Evolutionary conservation across 441 rosid genomes (phyloP).

Genomic region (Eruca vesicaria): DNA sequence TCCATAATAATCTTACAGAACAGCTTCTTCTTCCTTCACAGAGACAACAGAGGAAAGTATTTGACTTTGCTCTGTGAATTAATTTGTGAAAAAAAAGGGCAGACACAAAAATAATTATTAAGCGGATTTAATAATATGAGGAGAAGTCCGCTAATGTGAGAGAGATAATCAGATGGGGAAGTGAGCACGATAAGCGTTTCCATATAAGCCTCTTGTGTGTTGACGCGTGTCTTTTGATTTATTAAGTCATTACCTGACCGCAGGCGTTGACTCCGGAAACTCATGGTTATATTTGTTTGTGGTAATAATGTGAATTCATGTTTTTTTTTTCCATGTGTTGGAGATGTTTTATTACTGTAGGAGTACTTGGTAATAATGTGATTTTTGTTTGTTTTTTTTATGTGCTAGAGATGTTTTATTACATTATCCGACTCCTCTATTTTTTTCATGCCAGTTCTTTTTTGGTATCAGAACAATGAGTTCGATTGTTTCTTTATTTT

Average conservation of each 20-base stretch:
- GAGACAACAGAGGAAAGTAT: conserved; percentile 22
- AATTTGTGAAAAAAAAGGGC: not conserved
- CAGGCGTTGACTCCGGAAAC: not conserved
- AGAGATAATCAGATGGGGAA: conserved; percentile 9
- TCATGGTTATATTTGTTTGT: too few relatives aligned
- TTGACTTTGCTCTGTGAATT: conserved; percentile 37
- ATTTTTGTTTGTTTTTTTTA: too few relatives aligned
- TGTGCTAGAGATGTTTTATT: too few relatives aligned
- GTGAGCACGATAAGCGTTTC: conserved; percentile 8
- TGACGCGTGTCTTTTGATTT: conserved; percentile 9
- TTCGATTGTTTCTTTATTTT: too few relatives aligned
- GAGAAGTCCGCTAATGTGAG: conserved; percentile 41
- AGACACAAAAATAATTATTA: conserved; percentile 41
- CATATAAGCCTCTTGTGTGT: not conserved
- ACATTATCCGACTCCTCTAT: too few relatives aligned
- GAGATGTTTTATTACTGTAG: too few relatives aligned
- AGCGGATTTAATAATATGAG: conserved; percentile 50
- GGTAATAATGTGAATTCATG: too few relatives aligned
- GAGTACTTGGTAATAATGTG: too few relatives aligned
- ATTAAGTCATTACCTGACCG: not conserved
- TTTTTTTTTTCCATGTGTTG: too few relatives aligned
- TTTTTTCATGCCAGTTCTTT: too few relatives aligned
- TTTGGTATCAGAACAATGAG: too few relatives aligned
- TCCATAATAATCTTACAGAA: conserved; percentile 44
- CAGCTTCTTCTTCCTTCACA: conserved; percentile 3